Conservation (phyloP, 73 alveolate genomes). For the Paramecium biaurelia region DNA sequence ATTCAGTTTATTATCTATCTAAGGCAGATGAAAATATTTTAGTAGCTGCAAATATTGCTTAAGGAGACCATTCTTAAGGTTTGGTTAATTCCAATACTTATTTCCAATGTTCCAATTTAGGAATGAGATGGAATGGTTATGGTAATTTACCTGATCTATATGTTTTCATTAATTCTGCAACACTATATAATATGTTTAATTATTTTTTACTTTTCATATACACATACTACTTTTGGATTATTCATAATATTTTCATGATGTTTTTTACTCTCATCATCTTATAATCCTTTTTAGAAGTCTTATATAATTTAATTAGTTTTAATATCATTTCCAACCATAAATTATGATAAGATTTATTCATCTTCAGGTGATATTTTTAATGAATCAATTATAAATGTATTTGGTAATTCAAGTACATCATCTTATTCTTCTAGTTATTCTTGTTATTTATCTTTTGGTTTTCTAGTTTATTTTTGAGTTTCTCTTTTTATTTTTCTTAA, state of each 20-base stretch:
- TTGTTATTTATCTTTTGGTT: not conserved
- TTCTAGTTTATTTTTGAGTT: not conserved
- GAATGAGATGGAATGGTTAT: constrained; percentile 86
- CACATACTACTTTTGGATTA: constrained; percentile 91
- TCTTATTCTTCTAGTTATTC: not conserved
- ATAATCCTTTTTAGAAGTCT: constrained; percentile 13
- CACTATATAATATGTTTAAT: constrained; percentile 48
- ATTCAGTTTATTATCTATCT: constrained; percentile 78
- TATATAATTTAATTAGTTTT: constrained; percentile 30
- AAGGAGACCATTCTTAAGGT: constrained; percentile 94
- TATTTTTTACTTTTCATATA: constrained; percentile 70
- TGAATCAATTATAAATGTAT: not conserved
- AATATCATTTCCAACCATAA: not conserved
- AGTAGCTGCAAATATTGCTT: constrained; percentile 89
- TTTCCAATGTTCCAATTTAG: constrained; percentile 94
- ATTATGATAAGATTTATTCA: constrained; percentile 49
- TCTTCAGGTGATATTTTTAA: constrained; percentile 53
- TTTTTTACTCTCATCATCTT: constrained; percentile 39
- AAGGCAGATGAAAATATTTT: constrained; percentile 82
- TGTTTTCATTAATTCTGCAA: constrained; percentile 82
- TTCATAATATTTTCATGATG: constrained; percentile 58
- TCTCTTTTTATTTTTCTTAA: not conserved
- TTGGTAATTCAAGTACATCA: not conserved
- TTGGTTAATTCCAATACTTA: constrained; percentile 88
- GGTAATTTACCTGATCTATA: constrained; percentile 93